A percentile compares a stretch with the other conserved stretches of the same genome.
Conservation (phyloP, 306 rosid species). For the Vigna trinervia region DNA sequence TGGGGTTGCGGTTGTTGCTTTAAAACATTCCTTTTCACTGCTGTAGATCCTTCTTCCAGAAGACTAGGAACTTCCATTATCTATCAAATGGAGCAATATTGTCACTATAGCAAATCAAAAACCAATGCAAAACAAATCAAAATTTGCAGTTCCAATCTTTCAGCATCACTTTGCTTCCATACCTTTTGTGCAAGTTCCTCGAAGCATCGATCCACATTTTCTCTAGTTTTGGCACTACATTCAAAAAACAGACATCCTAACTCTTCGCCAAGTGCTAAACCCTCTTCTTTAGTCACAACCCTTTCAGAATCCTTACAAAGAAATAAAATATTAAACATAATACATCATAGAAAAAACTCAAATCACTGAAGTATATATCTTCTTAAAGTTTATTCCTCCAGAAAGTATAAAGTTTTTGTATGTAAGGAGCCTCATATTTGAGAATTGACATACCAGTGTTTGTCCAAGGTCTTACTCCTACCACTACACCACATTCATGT, state of each 20-base stretch:
- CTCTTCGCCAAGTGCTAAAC: constrained; percentile 78
- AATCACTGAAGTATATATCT: too few species aligned
- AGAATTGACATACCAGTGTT: background rate
- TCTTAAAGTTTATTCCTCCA: constrained; percentile 1
- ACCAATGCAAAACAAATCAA: constrained; percentile 20
- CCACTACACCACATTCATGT: too few species aligned
- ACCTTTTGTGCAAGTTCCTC: constrained; percentile 93
- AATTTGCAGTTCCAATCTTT: too few species aligned
- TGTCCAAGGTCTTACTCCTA: too few species aligned
- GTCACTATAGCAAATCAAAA: constrained; percentile 38
- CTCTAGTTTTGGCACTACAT: constrained; percentile 96
- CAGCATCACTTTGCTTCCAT: background rate
- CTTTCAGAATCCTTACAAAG: constrained; percentile 78
- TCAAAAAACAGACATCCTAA: constrained; percentile 85
- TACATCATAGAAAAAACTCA: background rate
- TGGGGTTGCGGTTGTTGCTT: constrained; percentile 69
- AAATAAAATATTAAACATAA: constrained; percentile 9
- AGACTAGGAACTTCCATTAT: constrained; percentile 96
- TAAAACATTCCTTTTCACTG: constrained; percentile 64
- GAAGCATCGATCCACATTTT: constrained; percentile 87
- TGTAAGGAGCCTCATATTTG: background rate
- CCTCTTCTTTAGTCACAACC: constrained; percentile 91
- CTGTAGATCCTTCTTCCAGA: constrained; percentile 80
- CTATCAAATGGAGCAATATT: constrained; percentile 49
- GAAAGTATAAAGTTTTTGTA: background rate